Evolutionary conservation across 1,284 basidiomycete species (phyloP).

Genomic region (Cutaneotrichosporon arboriforme): DNA sequence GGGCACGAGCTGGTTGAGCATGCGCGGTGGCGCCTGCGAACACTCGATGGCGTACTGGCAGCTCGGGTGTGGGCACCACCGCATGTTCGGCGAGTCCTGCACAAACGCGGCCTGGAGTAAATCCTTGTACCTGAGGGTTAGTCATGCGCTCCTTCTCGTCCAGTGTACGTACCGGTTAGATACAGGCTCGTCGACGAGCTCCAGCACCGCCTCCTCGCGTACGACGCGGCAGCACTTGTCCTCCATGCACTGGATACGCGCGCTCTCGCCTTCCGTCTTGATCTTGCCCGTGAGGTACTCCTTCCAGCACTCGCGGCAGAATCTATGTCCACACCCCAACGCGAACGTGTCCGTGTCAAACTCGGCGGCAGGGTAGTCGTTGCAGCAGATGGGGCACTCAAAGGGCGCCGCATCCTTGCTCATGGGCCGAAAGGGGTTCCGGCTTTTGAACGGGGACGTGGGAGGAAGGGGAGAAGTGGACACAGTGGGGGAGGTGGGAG

Average conservation of each 20-base stretch:
- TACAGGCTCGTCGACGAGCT: constrained; percentile 46
- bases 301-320: constrained; percentile 81
- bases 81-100: constrained; percentile 70
- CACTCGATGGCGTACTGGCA: constrained; percentile 84
- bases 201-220: constrained; percentile 51
- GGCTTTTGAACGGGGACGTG: constrained; percentile 29
- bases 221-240: constrained; percentile 76
- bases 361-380: constrained; percentile 57
- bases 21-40: constrained; percentile 65
- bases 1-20: constrained; percentile 75
- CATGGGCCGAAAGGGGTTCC: constrained; percentile 11
- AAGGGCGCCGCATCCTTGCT: constrained; percentile 53
- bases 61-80: constrained; percentile 77
- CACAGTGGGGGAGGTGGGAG: constrained; percentile 40
- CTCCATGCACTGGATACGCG: constrained; percentile 83
- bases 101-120: constrained; percentile 88
- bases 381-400: constrained; percentile 85
- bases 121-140: constrained; percentile 64
- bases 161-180: constrained; percentile 49
- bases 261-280: constrained; percentile 79
- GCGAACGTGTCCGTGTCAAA: constrained; percentile 56
- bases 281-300: constrained; percentile 82
- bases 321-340: constrained; percentile 72
- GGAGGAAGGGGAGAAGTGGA: constrained; percentile 28
- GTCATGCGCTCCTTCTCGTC: background rate